Base-by-base conservation (phyloP, 768 basidiomycete genomes). In the Podaxis sp. region DNA sequence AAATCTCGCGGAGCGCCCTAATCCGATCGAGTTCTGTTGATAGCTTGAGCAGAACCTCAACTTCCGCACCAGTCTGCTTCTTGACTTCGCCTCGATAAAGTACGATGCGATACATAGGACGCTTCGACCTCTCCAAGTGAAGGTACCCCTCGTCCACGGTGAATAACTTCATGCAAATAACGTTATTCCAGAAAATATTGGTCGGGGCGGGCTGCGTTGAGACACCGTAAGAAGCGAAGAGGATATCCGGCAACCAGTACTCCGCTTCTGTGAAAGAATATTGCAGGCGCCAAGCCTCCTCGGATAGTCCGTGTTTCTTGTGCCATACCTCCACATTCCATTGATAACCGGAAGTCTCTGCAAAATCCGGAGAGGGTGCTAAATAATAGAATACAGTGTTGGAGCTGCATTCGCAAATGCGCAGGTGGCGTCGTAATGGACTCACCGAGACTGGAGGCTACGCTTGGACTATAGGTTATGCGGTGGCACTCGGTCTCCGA, bases 181-280 rank as follows among this genome's bases (percentile, higher is more conserved):
- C 61, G 36, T 72, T 68, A 17, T 68, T 66, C 57, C 66, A 68
- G 63, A 76, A 73, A n/a, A 69, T 6, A 28, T 64, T 63, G 22
- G 54, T 46, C 15, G 64, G 64, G 15, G 28, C 46, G 0, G 67
- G 68, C 22, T 63, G 67, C 11, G 44, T 61, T 22, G 65, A 70
- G 2, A 72, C 69, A 46, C 66, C 67, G 61, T 68, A 70, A 0
- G 73, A 73, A 12, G 64, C 68, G 44, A 66, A 68, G 11, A 60
- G 38, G 26, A 62, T 66, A 61, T 76, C 76, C 13, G 22, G 15
- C 2, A 52, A 52, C 57, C 65, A 72, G 53, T 63, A 70, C 56
- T 76, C 75, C 15, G 63, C 64, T 54, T 75, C 75, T 7, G 69
- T 60, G 61, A 77, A 75, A 9, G 69, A 58, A 53, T 68, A 74